phyloP scores from a whole-genome alignment of 2,329 filamentous ascomycete species.

The Bisporella sp. region DNA sequence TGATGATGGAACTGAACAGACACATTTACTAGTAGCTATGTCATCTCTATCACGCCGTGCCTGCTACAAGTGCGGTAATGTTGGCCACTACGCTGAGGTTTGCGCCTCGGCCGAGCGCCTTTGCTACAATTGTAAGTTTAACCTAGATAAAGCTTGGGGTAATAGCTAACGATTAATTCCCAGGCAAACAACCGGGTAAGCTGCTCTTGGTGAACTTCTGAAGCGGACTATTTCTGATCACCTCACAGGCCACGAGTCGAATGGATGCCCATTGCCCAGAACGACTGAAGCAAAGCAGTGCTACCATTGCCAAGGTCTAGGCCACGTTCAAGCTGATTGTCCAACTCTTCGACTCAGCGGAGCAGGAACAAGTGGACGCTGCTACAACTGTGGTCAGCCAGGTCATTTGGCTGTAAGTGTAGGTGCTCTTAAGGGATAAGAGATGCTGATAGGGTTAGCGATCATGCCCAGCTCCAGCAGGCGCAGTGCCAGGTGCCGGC shows the following conservation, averaged over 20 bases:
- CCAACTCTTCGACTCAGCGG: slow-evolving; percentile 89
- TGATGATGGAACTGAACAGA: slow-evolving; percentile 30
- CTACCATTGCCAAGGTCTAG: slow-evolving; percentile 98
- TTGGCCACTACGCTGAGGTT: slow-evolving; percentile 78
- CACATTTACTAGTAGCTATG: slow-evolving; percentile 43
- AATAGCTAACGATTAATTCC: slow-evolving; percentile 4
- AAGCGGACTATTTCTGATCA: slow-evolving; percentile 11
- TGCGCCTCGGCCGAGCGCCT: slow-evolving; percentile 97
- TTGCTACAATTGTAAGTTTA: slow-evolving; percentile 91
- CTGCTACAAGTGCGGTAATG: slow-evolving; percentile 68
- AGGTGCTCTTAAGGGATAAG: slow-evolving; percentile 1
- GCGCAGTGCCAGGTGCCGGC: slow-evolving; percentile 40
- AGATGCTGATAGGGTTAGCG: slow-evolving; percentile 43
- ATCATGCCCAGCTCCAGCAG: slow-evolving; percentile 69
- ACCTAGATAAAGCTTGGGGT: too few relatives aligned
- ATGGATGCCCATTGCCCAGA: slow-evolving; percentile 91
- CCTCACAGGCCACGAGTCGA: slow-evolving; percentile 79
- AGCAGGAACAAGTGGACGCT: slow-evolving; percentile 74
- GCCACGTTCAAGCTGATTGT: slow-evolving; percentile 98
- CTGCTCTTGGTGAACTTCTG: neutral
- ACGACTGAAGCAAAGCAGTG: slow-evolving; percentile 99
- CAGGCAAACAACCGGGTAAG: slow-evolving; percentile 74
- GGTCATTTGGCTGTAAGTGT: slow-evolving; percentile 80
- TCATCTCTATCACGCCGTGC: slow-evolving; percentile 75
- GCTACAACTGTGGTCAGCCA: slow-evolving; percentile 92